phyloP scores from a whole-genome alignment of 2,329 filamentous ascomycete genomes.

The Lomentospora prolificans region DNA sequence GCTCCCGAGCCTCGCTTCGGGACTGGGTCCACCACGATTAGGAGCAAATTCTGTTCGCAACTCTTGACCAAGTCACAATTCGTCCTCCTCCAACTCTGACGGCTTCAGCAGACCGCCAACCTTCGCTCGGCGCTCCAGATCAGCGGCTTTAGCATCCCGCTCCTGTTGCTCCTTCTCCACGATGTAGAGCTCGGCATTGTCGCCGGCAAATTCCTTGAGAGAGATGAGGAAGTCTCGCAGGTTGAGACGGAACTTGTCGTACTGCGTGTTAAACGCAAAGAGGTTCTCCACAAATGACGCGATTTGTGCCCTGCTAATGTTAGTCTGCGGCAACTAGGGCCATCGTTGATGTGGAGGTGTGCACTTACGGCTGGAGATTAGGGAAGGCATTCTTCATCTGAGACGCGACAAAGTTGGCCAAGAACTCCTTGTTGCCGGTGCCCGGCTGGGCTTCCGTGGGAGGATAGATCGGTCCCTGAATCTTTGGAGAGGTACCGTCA shows the following conservation, averaged over 20 bases:
- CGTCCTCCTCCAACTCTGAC: conserved; percentile 87
- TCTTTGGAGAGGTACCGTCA: conserved; percentile 64
- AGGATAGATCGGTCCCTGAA: conserved; percentile 83
- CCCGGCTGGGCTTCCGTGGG: conserved; percentile 73
- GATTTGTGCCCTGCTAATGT: conserved; percentile 51
- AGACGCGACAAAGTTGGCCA: conserved; percentile 76
- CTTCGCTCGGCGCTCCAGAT: conserved; percentile 87
- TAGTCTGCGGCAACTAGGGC: too few relatives aligned
- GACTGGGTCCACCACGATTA: conserved; percentile 16
- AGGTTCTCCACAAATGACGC: conserved; percentile 81
- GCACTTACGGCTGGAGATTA: conserved; percentile 79
- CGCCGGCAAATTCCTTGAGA: conserved; percentile 90
- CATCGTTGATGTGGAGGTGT: too few relatives aligned
- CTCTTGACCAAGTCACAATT: conserved; percentile 74
- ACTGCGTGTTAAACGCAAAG: conserved; percentile 78
- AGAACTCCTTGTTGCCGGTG: conserved; percentile 83
- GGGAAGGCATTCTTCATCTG: conserved; percentile 84
- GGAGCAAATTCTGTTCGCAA: conserved; percentile 51
- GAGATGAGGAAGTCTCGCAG: conserved; percentile 96
- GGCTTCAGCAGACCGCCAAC: conserved; percentile 94
- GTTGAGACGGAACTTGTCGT: conserved; percentile 91
- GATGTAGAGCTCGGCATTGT: conserved; percentile 87
- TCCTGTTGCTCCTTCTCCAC: conserved; percentile 93
- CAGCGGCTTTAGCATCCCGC: conserved; percentile 73
- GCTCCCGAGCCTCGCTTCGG: conserved; percentile 17